Conservation (phyloP, 108 stramenopile species). For the Pseudonitzschia pungens region DNA sequence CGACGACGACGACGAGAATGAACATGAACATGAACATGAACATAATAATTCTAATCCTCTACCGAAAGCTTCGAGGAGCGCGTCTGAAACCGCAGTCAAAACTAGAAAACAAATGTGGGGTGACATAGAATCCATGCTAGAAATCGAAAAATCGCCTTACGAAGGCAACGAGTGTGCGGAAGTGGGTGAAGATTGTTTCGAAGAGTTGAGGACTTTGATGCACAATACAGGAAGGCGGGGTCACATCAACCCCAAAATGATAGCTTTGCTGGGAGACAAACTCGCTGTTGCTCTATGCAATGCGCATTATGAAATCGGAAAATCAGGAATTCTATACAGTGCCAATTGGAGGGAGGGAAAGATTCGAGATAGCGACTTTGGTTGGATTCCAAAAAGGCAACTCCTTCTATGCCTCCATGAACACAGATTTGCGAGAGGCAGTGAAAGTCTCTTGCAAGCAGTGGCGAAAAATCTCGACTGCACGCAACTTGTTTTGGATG, state of each 20-base stretch:
- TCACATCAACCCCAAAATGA: constrained; percentile 11
- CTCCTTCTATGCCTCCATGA: constrained; percentile 29
- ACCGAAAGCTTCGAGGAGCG: neutral
- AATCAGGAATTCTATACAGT: constrained; percentile 40
- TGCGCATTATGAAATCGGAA: constrained; percentile 29
- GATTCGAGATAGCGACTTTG: constrained; percentile 32
- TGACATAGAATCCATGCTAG: neutral
- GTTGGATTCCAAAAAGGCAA: constrained; percentile 27
- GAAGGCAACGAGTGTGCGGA: constrained; percentile 33
- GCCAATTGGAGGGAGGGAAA: constrained; percentile 35
- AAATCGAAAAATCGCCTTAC: constrained; percentile 35
- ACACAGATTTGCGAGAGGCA: constrained; percentile 28
- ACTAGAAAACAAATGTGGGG: neutral
- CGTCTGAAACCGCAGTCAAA: neutral
- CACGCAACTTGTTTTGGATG: constrained; percentile 16
- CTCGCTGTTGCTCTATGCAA: constrained; percentile 23
- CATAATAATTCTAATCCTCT: neutral
- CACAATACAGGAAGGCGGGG: constrained; percentile 1
- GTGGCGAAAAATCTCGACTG: constrained; percentile 25
- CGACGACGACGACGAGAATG: neutral
- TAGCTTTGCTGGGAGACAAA: constrained; percentile 22
- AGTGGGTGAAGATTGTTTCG: constrained; percentile 27
- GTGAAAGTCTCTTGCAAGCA: constrained; percentile 21
- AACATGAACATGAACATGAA: neutral
- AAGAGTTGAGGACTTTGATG: constrained; percentile 21